These are phyloP conservation scores for Collybiopsis luxurians DNA, from an alignment of 768 basidiomycete genomes.

Conservation along the genomic window DNA sequence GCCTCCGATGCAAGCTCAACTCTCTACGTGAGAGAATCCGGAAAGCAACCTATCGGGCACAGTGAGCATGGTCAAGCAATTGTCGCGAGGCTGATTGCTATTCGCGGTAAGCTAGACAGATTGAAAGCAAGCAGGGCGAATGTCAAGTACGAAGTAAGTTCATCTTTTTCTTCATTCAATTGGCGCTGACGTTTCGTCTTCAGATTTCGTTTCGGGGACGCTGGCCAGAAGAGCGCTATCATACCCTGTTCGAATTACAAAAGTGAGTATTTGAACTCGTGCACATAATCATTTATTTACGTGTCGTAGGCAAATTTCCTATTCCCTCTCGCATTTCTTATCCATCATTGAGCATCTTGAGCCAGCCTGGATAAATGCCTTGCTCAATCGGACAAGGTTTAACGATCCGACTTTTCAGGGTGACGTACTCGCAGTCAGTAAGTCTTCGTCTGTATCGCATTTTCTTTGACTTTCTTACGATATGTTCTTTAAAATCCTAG, in stretches of 20 bases:
- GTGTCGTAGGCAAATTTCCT: conserved; percentile 56
- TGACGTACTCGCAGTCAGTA: conserved; percentile 78
- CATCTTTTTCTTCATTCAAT: not conserved
- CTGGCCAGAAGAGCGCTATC: conserved; percentile 82
- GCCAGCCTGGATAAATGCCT: conserved; percentile 73
- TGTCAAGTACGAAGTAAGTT: conserved; percentile 61
- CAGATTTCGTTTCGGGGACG: conserved; percentile 74
- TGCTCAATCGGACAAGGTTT: conserved; percentile 72
- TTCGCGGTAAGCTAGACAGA: conserved; percentile 69
- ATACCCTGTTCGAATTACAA: conserved; percentile 64
- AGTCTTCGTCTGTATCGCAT: too few species aligned
- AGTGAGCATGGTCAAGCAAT: conserved; percentile 54
- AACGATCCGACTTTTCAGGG: conserved; percentile 82
- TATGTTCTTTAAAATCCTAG: too few species aligned
- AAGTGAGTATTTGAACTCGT: conserved; percentile 39
- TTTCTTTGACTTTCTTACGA: too few species aligned
- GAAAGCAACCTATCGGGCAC: conserved; percentile 12
- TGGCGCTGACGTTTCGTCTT: not conserved
- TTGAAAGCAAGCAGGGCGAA: conserved; percentile 55
- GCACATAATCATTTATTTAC: conserved; percentile 1
- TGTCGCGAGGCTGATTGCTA: conserved; percentile 64
- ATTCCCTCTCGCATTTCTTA: conserved; percentile 68
- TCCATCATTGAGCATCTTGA: conserved; percentile 73
- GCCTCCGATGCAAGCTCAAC: not conserved
- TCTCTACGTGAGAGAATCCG: too few species aligned